These are phyloP conservation scores for Nannizziopsis arthrosporioides DNA, from an alignment of 2,329 filamentous ascomycete species.

Conservation along the genomic window DNA sequence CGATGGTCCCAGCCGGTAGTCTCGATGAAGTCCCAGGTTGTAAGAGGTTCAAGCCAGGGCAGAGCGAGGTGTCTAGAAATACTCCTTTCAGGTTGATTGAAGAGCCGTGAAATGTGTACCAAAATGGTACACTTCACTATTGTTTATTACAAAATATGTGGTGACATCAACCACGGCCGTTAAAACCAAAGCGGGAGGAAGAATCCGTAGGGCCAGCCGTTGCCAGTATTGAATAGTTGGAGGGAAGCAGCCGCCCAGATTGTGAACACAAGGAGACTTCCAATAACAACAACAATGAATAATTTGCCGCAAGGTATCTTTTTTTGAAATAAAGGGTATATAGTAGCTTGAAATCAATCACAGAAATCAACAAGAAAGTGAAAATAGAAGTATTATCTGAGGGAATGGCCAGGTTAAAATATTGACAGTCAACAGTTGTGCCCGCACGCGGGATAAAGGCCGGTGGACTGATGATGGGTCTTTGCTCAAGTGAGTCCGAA, in stretches of 20 bases:
- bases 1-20: no score
- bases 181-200: constrained; percentile 4
- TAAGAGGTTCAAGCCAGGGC: background rate
- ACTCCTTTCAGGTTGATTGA: background rate
- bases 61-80: constrained; percentile 7
- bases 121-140: background rate
- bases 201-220: background rate
- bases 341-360: background rate
- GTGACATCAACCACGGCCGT: background rate
- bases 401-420: background rate
- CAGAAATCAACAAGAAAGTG: background rate
- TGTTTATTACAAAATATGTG: background rate
- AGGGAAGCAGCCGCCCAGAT: background rate
- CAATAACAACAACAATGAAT: background rate
- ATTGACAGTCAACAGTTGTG: background rate
- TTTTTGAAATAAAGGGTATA: background rate
- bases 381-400: background rate
- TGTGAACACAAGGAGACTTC: background rate
- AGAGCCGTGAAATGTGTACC: constrained; percentile 1
- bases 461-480: background rate
- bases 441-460: background rate
- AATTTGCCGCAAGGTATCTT: background rate
- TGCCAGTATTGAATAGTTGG: constrained; percentile 3
- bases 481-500: background rate
- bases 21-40: background rate